Conservation (phyloP, 371 early-diverging fungal species). For the Mortierella sp. region DNA sequence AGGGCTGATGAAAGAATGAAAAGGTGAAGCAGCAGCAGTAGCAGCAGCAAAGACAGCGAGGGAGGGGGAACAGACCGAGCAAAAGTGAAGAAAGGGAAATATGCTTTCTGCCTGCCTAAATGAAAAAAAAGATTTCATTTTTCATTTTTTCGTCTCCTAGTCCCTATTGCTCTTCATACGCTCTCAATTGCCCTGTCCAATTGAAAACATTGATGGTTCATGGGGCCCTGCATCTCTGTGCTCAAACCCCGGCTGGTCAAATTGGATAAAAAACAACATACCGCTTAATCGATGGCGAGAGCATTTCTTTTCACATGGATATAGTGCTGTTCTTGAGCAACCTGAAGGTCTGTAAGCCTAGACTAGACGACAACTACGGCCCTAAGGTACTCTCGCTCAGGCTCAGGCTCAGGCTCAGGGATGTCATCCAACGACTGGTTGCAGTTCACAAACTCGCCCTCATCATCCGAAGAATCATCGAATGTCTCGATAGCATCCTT, state of each 20-base stretch:
- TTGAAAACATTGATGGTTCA: not conserved
- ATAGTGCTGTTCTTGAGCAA: not conserved
- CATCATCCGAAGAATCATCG: slow-evolving; percentile 26
- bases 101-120: not conserved
- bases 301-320: slow-evolving; percentile 1
- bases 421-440: slow-evolving; percentile 13
- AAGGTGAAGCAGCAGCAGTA: not conserved
- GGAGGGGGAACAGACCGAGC: not conserved
- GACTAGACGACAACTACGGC: not conserved
- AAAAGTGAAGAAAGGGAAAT: not conserved
- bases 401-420: not conserved
- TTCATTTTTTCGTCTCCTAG: not conserved
- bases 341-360: not conserved
- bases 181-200: not conserved
- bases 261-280: not conserved
- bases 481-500: not conserved
- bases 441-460: slow-evolving; percentile 26
- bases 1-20: not conserved
- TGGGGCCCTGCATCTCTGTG: slow-evolving; percentile 7
- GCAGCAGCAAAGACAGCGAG: not conserved
- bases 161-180: not conserved
- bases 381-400: not conserved
- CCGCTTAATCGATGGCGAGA: not conserved
- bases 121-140: not conserved
- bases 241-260: not conserved